Evolutionary conservation across 2,329 filamentous ascomycete species (phyloP).

Genomic region (Ambrosiella cleistominuta): DNA sequence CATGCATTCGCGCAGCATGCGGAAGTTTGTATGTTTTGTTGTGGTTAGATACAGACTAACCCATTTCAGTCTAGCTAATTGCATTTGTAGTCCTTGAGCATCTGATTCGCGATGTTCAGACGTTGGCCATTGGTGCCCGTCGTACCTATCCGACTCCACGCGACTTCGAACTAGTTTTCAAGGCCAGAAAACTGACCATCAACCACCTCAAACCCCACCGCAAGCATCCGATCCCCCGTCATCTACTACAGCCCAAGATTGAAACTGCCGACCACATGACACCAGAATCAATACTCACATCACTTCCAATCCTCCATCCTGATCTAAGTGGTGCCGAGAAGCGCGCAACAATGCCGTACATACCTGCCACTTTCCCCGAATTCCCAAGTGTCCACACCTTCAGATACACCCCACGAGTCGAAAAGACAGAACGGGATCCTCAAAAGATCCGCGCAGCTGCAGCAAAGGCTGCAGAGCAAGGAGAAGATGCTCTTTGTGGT

Average conservation of each 20-base stretch:
- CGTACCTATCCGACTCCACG: slow-evolving; percentile 35
- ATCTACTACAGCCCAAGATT: slow-evolving; percentile 23
- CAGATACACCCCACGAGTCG: slow-evolving; percentile 36
- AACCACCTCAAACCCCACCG: slow-evolving; percentile 38
- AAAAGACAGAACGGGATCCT: slow-evolving; percentile 27
- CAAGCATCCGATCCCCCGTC: slow-evolving; percentile 30
- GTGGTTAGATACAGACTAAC: too few species aligned
- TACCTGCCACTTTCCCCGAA: slow-evolving; percentile 39
- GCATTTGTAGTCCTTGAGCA: slow-evolving; percentile 28
- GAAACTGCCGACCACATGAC: background rate
- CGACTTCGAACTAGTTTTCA: slow-evolving; percentile 39
- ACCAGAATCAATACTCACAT: slow-evolving; percentile 20
- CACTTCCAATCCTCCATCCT: slow-evolving; percentile 29
- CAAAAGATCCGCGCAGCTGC: slow-evolving; percentile 43
- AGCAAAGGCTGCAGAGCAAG: slow-evolving; percentile 40
- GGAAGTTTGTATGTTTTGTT: slow-evolving; percentile 34
- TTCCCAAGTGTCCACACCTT: slow-evolving; percentile 51
- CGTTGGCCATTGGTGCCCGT: slow-evolving; percentile 29
- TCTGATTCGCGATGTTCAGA: slow-evolving; percentile 31
- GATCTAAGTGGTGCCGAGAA: slow-evolving; percentile 42
- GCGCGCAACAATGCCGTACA: slow-evolving; percentile 36
- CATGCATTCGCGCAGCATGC: slow-evolving; percentile 38
- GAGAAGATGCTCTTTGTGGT: slow-evolving; percentile 41
- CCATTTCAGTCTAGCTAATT: background rate
- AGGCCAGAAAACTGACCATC: slow-evolving; percentile 32